Base-by-base conservation (phyloP, 2,329 filamentous ascomycete genomes). In the Aspergillaceae sp. region DNA sequence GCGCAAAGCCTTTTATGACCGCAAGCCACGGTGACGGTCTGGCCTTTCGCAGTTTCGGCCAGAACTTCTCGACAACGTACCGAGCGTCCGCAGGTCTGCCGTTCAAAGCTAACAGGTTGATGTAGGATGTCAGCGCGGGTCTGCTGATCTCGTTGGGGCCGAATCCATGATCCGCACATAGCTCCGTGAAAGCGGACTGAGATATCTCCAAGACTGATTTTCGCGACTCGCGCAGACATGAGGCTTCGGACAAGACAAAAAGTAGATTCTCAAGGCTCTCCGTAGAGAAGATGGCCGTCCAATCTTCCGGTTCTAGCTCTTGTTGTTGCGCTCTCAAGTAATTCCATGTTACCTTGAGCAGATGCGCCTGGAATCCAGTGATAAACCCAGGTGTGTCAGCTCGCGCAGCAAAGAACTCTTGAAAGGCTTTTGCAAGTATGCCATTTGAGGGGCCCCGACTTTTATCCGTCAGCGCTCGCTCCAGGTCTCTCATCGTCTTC, bases 401-500 rank as follows among this genome's bases (percentile, higher is more conserved):
- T 51, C 65, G 84, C 76, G 61, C 73, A 11, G 69, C 61, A 55
- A 91, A 82, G 52, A 90, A 82, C 7, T 73, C 68, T 46, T 70
- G 73, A 63, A 86, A 83, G 4, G 85, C 86, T 33, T 77, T 71
- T 0, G 79, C 66, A 2, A 95, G 70, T 32, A 86, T 79, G n/a
- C 74, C 63, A 3, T 74, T 69, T 0, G 78, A 65, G 10, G 87
- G 88, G 7, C 80, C 77, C 32, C 87, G 78, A 33, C 82, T 72
- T 43, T 78, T 75, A 46, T 86, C 76, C 43, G 77, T 74, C 54
- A 83, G 70, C 49, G 80, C 77, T 54, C 79, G 78, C 44, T 78
- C 72, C 63, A 87, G 77, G 48, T 86, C 77, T 56, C 86, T 77
- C 69, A 95, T 79, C 10, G 76, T 77, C 52, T 81, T 79, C 58